phyloP scores from a whole-genome alignment of 2,329 filamentous ascomycete species.

The Paecilomyces dactylethromorphus region DNA sequence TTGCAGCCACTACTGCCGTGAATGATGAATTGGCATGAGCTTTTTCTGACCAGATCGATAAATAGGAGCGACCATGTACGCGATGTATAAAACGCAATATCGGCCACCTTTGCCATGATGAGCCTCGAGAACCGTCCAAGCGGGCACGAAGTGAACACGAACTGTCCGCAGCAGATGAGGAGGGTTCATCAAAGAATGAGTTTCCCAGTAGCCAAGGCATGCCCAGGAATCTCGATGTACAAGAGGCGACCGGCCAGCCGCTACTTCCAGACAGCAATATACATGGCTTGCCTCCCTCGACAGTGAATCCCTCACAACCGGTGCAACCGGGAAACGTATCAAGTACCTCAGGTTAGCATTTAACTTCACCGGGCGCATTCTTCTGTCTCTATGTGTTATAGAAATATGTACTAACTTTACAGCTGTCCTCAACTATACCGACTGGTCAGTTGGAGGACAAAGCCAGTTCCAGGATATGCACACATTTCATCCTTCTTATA shows the following conservation, averaged over 20 bases:
- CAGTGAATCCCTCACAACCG: constrained; percentile 50
- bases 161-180: constrained; percentile 53
- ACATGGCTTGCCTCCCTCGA: constrained; percentile 45
- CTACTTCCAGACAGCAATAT: constrained; percentile 35
- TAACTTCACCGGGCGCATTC: constrained; percentile 6
- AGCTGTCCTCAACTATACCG: constrained; percentile 72
- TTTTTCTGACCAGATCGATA: constrained; percentile 1
- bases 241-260: constrained; percentile 45
- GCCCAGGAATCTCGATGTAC: constrained; percentile 51
- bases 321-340: constrained; percentile 59
- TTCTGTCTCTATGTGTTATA: constrained; percentile 1
- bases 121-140: constrained; percentile 82
- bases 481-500: constrained; percentile 86
- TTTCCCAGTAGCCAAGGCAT: constrained; percentile 39
- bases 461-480: constrained; percentile 93
- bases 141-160: constrained; percentile 62
- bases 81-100: constrained; percentile 98
- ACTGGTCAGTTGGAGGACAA: constrained; percentile 66
- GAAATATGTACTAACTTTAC: background rate
- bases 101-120: constrained; percentile 95
- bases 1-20: background rate
- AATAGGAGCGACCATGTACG: constrained; percentile 86
- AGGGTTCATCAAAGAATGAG: constrained; percentile 41
- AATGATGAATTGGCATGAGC: background rate
- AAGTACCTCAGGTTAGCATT: constrained; percentile 56